Percentiles rank a stretch among this genome's conserved stretches.
Evolutionary conservation across 1,284 basidiomycete species (phyloP).

Genomic region (Lentinula novae-zelandiae): DNA sequence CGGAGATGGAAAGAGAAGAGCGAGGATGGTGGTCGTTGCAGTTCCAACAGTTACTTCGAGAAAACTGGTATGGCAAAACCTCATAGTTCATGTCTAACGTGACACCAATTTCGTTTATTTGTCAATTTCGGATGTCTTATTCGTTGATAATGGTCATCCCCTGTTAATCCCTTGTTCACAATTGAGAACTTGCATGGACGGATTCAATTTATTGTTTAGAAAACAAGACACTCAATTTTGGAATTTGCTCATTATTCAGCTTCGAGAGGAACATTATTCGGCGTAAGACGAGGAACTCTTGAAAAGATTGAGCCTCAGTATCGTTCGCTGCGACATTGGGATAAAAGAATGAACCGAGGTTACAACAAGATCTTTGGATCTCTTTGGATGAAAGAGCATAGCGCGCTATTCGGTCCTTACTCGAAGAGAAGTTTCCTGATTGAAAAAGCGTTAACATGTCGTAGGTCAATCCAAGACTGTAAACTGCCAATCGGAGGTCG

Average conservation of each 20-base stretch:
- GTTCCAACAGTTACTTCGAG: conserved; percentile 65
- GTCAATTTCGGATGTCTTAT: too few species aligned
- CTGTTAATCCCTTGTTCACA: too few species aligned
- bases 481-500: neutral
- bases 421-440: neutral
- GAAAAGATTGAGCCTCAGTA: neutral
- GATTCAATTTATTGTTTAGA: too few species aligned
- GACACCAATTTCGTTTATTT: too few species aligned
- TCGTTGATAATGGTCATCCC: too few species aligned
- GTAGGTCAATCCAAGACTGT: too few species aligned
- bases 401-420: neutral
- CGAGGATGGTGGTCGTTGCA: conserved; percentile 76
- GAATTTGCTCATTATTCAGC: neutral
- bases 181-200: too few species aligned
- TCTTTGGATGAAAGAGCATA: neutral
- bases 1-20: conserved; percentile 59
- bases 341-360: neutral
- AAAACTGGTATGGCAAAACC: conserved; percentile 22
- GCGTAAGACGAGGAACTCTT: neutral
- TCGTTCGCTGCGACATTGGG: neutral
- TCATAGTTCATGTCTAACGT: too few species aligned
- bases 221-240: too few species aligned
- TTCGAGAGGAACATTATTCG: neutral
- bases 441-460: neutral
- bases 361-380: neutral